Percentiles rank a stretch among this genome's conserved stretches.
phyloP scores from a whole-genome alignment of 164 flowering plant genomes.

The Aristolochia contorta region DNA sequence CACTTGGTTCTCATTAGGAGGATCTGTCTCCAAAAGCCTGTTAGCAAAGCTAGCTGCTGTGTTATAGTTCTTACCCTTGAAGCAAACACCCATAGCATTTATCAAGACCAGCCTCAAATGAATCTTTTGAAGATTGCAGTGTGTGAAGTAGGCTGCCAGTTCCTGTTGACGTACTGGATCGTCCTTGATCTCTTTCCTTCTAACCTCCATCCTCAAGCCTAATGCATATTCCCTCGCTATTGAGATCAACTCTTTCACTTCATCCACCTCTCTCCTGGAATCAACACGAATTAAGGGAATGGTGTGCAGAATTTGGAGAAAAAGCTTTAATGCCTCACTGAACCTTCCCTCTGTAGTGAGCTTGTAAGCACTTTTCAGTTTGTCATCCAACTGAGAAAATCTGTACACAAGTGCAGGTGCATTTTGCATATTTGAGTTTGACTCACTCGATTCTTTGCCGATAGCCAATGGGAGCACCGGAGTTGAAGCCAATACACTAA shows the following conservation, averaged over 20 bases:
- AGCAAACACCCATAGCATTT: constrained; percentile 47
- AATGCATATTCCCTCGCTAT: constrained; percentile 52
- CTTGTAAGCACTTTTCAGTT: constrained; percentile 63
- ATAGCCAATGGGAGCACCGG: constrained; percentile 56
- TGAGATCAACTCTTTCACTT: constrained; percentile 60
- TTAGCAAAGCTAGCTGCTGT: constrained; percentile 66
- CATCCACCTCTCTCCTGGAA: constrained; percentile 62
- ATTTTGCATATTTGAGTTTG: constrained; percentile 58
- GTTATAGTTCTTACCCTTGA: constrained; percentile 46
- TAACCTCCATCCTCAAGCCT: constrained; percentile 45
- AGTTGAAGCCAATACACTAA: constrained; percentile 48
- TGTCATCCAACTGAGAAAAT: constrained; percentile 75
- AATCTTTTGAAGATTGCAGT: constrained; percentile 42
- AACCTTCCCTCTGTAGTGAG: constrained; percentile 54
- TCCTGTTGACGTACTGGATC: constrained; percentile 53
- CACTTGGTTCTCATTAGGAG: constrained; percentile 47
- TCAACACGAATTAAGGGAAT: constrained; percentile 69
- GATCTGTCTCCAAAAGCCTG: constrained; percentile 59
- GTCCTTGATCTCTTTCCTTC: constrained; percentile 41
- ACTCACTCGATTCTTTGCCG: constrained; percentile 58
- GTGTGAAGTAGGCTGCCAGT: constrained; percentile 73
- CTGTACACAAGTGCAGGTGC: constrained; percentile 73
- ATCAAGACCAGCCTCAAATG: constrained; percentile 38
- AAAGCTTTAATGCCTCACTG: constrained; percentile 48
- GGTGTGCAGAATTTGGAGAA: constrained; percentile 36